These are phyloP conservation scores for Papilionanthe hybrid DNA, from an alignment of 116 monocot genomes.

Conservation along the genomic window DNA sequence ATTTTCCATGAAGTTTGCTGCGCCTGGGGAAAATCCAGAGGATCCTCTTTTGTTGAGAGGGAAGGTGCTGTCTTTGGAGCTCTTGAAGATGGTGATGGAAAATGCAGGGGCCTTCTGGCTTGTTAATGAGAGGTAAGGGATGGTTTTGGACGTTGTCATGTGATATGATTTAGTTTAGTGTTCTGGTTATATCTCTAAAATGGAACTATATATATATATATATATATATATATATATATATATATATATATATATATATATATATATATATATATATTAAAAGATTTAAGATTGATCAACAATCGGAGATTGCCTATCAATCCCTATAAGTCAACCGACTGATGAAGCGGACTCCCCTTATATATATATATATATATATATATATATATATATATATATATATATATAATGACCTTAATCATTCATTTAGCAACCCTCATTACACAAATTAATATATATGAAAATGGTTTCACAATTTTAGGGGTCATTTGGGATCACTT, in stretches of 20 bases:
- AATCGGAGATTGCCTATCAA: no score
- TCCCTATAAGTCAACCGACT: no score
- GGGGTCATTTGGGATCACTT: no score
- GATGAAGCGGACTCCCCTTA: no score
- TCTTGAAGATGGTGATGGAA: constrained; percentile 81
- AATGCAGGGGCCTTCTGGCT: constrained; percentile 82
- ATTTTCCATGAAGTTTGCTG: constrained; percentile 92
- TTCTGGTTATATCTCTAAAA: not conserved
- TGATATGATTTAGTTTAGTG: not conserved
- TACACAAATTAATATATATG: not conserved
- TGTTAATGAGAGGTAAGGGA: constrained; percentile 68
- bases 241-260: no score
- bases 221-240: no score
- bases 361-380: no score
- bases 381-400: no score
- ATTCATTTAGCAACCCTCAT: not conserved
- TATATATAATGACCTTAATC: not conserved
- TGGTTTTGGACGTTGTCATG: not conserved
- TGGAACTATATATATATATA: not conserved
- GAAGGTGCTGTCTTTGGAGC: constrained; percentile 91
- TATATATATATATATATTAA: no score
- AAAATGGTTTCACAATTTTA: not conserved
- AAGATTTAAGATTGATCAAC: no score
- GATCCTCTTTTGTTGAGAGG: constrained; percentile 84
- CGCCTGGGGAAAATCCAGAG: constrained; percentile 57